A percentile compares a stretch with the other conserved stretches of the same genome.
These are phyloP conservation scores for Fusarium sp. DNA, from an alignment of 2,329 filamentous ascomycete genomes.

Conservation along the genomic window DNA sequence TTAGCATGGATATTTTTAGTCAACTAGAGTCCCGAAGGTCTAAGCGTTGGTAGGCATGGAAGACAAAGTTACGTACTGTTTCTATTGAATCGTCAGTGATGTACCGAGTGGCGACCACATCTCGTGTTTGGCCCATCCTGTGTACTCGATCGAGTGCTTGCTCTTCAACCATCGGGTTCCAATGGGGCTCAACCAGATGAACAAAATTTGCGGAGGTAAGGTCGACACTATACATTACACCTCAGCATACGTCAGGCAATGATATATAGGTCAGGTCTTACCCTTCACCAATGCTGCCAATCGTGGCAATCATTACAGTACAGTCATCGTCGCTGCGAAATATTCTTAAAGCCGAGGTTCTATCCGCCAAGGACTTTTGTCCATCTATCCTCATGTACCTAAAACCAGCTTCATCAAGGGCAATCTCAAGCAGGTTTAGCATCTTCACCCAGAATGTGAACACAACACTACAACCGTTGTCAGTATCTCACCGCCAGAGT, in stretches of 20 bases:
- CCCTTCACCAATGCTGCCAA: neutral
- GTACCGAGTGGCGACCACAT: neutral
- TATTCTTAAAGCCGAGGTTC: neutral
- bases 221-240: neutral
- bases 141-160: neutral
- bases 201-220: neutral
- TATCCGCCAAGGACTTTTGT: accelerated
- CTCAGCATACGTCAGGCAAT: neutral
- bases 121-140: neutral
- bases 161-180: slow-evolving; percentile 1
- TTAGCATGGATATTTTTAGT: neutral
- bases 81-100: neutral
- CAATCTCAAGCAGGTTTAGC: neutral
- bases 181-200: neutral
- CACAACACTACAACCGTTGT: accelerated
- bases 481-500: accelerated
- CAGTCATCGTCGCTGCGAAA: neutral
- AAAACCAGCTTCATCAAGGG: accelerated
- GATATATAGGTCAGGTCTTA: neutral
- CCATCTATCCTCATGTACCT: neutral
- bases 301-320: neutral
- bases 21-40: neutral
- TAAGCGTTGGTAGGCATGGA: neutral
- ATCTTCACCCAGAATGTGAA: neutral
- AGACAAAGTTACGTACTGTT: neutral